Percentiles rank a stretch among this genome's conserved stretches.
phyloP scores from a whole-genome alignment of 139 green algal species.

The Dunaliella sp. region DNA sequence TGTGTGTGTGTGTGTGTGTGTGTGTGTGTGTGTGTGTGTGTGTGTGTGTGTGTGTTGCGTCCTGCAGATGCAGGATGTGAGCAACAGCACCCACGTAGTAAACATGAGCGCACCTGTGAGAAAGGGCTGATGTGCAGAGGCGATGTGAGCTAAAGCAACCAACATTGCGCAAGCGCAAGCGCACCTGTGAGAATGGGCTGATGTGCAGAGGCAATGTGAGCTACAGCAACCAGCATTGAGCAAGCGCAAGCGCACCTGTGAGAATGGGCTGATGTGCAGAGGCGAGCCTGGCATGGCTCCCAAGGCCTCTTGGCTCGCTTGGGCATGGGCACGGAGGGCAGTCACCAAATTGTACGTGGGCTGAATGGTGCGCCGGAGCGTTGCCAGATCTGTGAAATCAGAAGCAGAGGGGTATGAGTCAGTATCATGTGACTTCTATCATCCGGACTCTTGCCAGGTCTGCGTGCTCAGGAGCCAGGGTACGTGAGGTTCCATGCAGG shows the following conservation, averaged over 20 bases:
- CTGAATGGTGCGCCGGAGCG: neutral
- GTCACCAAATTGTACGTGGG: conserved; percentile 4
- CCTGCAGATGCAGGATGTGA: neutral
- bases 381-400: conserved; percentile 4
- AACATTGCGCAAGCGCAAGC: neutral
- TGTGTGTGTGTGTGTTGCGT: neutral
- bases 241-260: neutral
- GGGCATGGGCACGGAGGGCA: neutral
- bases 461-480: neutral
- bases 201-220: neutral
- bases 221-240: too few species aligned
- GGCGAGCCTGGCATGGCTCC: neutral
- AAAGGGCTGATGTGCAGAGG: neutral
- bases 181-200: neutral
- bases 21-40: neutral
- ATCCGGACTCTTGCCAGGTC: neutral
- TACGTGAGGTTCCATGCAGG: neutral
- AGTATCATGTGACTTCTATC: neutral
- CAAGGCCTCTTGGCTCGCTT: neutral
- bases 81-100: neutral
- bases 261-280: neutral
- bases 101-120: neutral
- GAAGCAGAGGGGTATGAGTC: neutral
- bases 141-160: neutral
- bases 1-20: neutral